Percentiles rank a stretch among this genome's conserved stretches.
Evolutionary conservation across 176 grass and related monocot genomes (phyloP).

Genomic region (Stipa capillata): DNA sequence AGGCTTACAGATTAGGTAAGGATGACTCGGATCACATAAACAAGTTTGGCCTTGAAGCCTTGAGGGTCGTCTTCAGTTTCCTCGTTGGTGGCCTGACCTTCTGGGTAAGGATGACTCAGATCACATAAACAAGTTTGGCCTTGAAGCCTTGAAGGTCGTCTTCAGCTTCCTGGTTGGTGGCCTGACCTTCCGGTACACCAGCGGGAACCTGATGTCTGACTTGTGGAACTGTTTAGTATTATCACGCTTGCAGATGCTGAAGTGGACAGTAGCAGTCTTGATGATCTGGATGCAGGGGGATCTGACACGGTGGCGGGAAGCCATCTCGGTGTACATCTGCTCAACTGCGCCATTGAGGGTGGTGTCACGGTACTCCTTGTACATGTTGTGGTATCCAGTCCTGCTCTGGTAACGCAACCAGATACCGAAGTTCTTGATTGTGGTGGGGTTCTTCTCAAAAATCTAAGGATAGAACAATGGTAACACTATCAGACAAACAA

Average conservation of each 20-base stretch:
- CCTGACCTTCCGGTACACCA: constrained; percentile 61
- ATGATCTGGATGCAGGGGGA: constrained; percentile 69
- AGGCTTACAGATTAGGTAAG: neutral
- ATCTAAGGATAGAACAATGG: constrained; percentile 28
- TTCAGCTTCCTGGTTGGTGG: constrained; percentile 62
- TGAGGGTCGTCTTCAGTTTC: constrained; percentile 71
- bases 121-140: constrained; percentile 68
- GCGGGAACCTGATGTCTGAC: constrained; percentile 48
- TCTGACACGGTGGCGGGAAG: constrained; percentile 59
- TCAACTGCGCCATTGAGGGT: constrained; percentile 68
- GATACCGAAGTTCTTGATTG: constrained; percentile 72
- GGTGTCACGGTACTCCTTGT: constrained; percentile 70
- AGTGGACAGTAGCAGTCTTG: constrained; percentile 53
- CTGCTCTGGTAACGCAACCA: constrained; percentile 66
- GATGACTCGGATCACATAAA: constrained; percentile 43
- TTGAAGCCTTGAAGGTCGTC: constrained; percentile 79
- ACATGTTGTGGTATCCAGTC: constrained; percentile 77
- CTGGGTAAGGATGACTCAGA: constrained; percentile 7
- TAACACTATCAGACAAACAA: neutral
- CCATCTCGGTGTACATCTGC: constrained; percentile 77
- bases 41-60: constrained; percentile 68
- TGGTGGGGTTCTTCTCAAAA: constrained; percentile 62
- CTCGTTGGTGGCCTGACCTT: constrained; percentile 61
- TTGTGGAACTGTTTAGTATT: constrained; percentile 69
- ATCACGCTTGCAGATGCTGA: constrained; percentile 69